Evolutionary conservation across 1,284 basidiomycete genomes (phyloP).

Genomic region (Ustilago lituana): DNA sequence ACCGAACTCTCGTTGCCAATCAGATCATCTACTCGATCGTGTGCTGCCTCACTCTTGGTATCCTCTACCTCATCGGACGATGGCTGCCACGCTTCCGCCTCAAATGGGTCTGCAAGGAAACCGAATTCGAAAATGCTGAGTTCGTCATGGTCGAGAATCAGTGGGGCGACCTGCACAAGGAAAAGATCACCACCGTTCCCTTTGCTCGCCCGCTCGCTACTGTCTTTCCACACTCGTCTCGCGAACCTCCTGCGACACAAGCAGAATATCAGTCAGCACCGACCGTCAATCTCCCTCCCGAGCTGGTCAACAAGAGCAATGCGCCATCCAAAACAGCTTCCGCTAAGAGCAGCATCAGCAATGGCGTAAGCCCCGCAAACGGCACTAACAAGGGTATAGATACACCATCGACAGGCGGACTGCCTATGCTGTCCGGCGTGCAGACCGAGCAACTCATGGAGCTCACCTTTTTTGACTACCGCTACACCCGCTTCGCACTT

Average conservation of each 20-base stretch:
- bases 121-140: constrained; percentile 79
- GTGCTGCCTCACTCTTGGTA: constrained; percentile 79
- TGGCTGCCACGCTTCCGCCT: constrained; percentile 95
- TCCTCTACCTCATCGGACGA: constrained; percentile 83
- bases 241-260: constrained; percentile 62
- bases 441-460: constrained; percentile 65
- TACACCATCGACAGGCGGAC: constrained; percentile 2
- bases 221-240: constrained; percentile 63
- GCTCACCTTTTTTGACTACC: constrained; percentile 71
- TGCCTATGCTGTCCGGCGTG: constrained; percentile 54
- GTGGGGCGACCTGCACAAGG: constrained; percentile 64
- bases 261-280: constrained; percentile 54
- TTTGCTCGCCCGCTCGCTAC: constrained; percentile 62
- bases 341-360: constrained; percentile 48
- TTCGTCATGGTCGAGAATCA: constrained; percentile 82
- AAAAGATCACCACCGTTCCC: constrained; percentile 52
- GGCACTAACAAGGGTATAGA: constrained; percentile 11
- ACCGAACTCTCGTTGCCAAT: constrained; percentile 76
- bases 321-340: constrained; percentile 37
- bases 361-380: constrained; percentile 24
- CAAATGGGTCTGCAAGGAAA: constrained; percentile 83
- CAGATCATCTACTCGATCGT: constrained; percentile 78
- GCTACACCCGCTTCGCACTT: constrained; percentile 89
- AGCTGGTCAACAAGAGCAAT: constrained; percentile 35
- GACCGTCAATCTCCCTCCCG: constrained; percentile 35